Percentiles rank a stretch among this genome's conserved stretches.
phyloP scores from a whole-genome alignment of 768 basidiomycete species.

The Mycena sanguinolenta region DNA sequence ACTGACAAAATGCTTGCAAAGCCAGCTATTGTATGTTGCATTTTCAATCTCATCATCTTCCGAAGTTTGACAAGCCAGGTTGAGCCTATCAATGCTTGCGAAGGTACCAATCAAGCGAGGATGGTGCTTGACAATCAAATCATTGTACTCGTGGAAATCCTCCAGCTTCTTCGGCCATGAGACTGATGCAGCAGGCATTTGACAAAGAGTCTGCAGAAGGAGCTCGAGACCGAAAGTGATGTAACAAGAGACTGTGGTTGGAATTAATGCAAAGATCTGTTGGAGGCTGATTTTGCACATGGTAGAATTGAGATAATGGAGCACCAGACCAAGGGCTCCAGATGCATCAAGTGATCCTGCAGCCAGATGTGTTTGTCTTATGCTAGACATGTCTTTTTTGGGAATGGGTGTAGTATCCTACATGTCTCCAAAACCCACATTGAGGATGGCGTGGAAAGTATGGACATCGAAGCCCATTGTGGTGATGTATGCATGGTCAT shows the following conservation, averaged over 20 bases:
- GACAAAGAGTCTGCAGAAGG: neutral
- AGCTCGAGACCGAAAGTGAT: neutral
- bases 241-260: neutral
- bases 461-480: conserved; percentile 44
- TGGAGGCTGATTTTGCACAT: no score
- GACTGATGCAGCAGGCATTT: neutral
- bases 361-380: no score
- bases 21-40: no score
- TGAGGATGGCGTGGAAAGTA: conserved; percentile 44
- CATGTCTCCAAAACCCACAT: conserved; percentile 40
- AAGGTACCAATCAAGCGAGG: neutral
- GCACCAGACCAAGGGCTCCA: no score
- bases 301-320: no score
- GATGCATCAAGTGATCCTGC: no score
- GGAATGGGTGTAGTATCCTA: conserved; percentile 13
- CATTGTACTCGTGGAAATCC: neutral
- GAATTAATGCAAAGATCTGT: no score
- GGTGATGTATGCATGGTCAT: no score
- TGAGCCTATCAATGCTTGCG: neutral
- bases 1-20: no score
- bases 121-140: neutral
- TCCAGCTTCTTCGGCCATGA: neutral
- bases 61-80: neutral
- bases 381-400: neutral
- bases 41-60: no score